Evolutionary conservation across 176 grass and related monocot genomes (phyloP), one percentile per base, ranked within the genome.

Genomic region (Phoenix roebelenii): DNA sequence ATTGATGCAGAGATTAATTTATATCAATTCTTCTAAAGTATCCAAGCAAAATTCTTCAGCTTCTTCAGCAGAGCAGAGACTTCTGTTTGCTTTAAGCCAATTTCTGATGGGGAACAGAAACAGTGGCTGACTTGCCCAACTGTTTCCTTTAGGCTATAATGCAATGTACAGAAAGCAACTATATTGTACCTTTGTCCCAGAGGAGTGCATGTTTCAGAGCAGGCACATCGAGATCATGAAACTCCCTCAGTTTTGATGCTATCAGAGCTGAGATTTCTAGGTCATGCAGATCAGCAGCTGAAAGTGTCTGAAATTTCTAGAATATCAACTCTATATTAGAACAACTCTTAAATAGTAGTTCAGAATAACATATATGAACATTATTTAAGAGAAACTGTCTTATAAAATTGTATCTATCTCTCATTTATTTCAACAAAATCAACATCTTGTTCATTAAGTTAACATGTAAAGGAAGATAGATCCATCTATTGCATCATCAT

Each of bases 201-300:
- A 98, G 64, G 29, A 83, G 82, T 10, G 83, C 71, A 66, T 59
- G 67, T 81, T 82, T 89, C 4, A 73, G 74, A 52, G 88, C 85
- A 73, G 94, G 88, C 88, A 98, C 93, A 60, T 93, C 79, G 53
- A 98, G 88, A 67, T 44, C 84, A 72, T 98, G 94, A 57, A 98
- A 98, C 50, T 98, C 94, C 58, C 81, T 80, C 74, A 98, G 57
- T 78, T 98, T 98, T 61, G 74, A 73, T 5, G 85, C 88, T n/a
- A 98, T 57, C n/a, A 81, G 83, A 44, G 79, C 73, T 70, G 88
- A 98, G 83, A 93, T 79, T 60, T 83, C 84, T 51, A 79, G 88
- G 74, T 93, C 77, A 9, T 79, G 78, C 49, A 98, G 68, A 74
- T 98, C 94, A 22, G 28, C 18, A 58, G 88, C 79, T 35, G 88